Evolutionary conservation across 108 stramenopile species (phyloP), one percentile per base, ranked within the genome.

Genomic region (Fistulifera solaris): DNA sequence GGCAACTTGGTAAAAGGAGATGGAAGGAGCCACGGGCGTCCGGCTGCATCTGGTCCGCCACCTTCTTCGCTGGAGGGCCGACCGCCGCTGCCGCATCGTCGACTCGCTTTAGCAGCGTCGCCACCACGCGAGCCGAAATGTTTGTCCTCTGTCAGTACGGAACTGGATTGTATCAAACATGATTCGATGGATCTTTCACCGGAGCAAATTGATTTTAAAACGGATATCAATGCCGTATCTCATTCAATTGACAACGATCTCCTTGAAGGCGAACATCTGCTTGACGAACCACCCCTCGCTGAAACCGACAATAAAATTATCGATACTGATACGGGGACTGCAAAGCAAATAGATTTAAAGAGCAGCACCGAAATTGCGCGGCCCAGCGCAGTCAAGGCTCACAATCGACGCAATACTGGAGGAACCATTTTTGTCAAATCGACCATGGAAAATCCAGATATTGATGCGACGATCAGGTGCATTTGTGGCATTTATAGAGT

Each of bases 391-490:
- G 19, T 21, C 19, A 17, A 19, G 44, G 7, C 11, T 45, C 44
- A 45, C 21, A 21, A 19, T 45, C 44, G 44, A 19, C 44, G 44
- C 4, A 45, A 45, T 21, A 45, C 44, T 45, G 44, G 44, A 6
- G 44, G 44, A 45, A 4, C 44, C 40, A 40, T 8, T 45, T 93
- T 88, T 47, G 70, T 98, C 16, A 61, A 72, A 22, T 64, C 72
- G 8, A 98, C 97, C 1, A 83, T 98, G 69, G 80, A 86, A 40
- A 83, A 78, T 27, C 97, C 95, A 12, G 95, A 98, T 62, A 89
- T 87, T 50, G 92, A 98, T 52, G 94, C 95, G 7, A 88, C 93
- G 54, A 98, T 98, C 62, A 79, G 19, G 15, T 28, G 28, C 19
- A 28, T 54, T 19, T 54, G 53, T 54, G 53, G 38, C 8, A 28